Percentiles rank a stretch among this genome's conserved stretches.
Evolutionary conservation across 768 basidiomycete species (phyloP).

Genomic region (Leccinum ochraceum): DNA sequence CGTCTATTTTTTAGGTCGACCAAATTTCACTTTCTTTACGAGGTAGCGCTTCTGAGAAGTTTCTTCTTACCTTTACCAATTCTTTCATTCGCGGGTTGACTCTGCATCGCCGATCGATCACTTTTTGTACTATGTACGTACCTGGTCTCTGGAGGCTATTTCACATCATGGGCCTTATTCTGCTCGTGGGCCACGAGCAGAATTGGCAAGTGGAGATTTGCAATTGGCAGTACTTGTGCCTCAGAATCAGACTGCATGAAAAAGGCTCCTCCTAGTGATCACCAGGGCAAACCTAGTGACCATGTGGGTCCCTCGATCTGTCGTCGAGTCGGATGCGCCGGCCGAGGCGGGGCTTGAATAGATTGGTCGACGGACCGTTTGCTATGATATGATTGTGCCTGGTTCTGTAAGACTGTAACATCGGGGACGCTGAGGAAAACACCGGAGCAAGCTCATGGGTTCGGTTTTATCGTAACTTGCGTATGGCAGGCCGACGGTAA

Average conservation of each 20-base stretch:
- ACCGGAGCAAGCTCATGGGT: background rate
- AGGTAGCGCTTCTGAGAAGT: background rate
- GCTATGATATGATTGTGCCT: background rate
- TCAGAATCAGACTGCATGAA: background rate
- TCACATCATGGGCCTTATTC: background rate
- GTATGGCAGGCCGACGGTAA: no score
- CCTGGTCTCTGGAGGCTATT: background rate
- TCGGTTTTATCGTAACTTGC: background rate
- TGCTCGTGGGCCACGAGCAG: background rate
- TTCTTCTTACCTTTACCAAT: background rate
- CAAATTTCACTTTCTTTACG: background rate
- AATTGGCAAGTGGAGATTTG: no score
- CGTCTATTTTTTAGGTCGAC: background rate
- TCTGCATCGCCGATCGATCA: background rate
- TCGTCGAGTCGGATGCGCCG: background rate
- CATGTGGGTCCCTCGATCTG: no score
- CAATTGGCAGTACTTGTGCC: no score
- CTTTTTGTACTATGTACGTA: background rate
- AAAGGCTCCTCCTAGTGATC: no score
- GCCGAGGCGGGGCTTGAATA: background rate
- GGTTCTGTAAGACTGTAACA: background rate
- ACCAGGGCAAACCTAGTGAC: background rate
- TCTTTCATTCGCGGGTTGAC: background rate
- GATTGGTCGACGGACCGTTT: background rate
- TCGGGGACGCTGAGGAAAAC: background rate